Evolutionary conservation across 1,284 basidiomycete genomes (phyloP).

Genomic region (Sanghuangporus baumii): DNA sequence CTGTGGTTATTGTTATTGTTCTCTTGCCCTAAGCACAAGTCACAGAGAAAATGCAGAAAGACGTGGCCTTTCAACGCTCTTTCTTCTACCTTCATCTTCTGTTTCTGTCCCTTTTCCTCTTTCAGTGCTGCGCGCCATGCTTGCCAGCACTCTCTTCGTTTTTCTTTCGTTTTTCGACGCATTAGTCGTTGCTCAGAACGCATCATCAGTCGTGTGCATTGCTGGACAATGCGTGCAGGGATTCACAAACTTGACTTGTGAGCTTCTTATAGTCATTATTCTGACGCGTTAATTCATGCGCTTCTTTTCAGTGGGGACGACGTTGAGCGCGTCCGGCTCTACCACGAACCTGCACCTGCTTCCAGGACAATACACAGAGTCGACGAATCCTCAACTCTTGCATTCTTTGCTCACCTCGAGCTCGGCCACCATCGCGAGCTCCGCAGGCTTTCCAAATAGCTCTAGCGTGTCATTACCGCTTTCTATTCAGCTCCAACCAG

Average conservation of each 20-base stretch:
- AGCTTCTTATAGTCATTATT: conserved; percentile 24
- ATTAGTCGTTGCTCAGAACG: conserved; percentile 38
- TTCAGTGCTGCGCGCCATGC: conserved; percentile 33
- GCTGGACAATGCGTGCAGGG: conserved; percentile 78
- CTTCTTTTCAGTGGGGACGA: conserved; percentile 50
- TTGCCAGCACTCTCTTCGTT: conserved; percentile 41
- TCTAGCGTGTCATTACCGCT: conserved; percentile 53
- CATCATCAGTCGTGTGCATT: conserved; percentile 59
- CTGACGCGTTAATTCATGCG: not conserved
- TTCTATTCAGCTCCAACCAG: conserved; percentile 57
- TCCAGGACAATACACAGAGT: conserved; percentile 66
- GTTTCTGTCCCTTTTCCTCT: conserved; percentile 26
- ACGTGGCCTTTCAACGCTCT: not conserved
- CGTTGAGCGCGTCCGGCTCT: conserved; percentile 48
- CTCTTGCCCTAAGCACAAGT: not conserved
- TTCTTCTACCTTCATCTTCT: conserved; percentile 27
- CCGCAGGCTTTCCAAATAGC: conserved; percentile 52
- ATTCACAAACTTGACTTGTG: conserved; percentile 63
- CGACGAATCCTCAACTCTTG: conserved; percentile 64
- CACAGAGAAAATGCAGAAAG: not conserved
- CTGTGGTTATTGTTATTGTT: conserved; percentile 1
- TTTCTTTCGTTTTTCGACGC: conserved; percentile 35
- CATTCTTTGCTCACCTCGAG: conserved; percentile 60
- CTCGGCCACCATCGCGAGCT: conserved; percentile 49
- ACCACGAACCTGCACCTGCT: conserved; percentile 54